Percentiles rank a stretch among this genome's conserved stretches.
These are phyloP conservation scores for Alternaria sp. DNA, from an alignment of 2,329 filamentous ascomycete genomes.

Conservation along the genomic window DNA sequence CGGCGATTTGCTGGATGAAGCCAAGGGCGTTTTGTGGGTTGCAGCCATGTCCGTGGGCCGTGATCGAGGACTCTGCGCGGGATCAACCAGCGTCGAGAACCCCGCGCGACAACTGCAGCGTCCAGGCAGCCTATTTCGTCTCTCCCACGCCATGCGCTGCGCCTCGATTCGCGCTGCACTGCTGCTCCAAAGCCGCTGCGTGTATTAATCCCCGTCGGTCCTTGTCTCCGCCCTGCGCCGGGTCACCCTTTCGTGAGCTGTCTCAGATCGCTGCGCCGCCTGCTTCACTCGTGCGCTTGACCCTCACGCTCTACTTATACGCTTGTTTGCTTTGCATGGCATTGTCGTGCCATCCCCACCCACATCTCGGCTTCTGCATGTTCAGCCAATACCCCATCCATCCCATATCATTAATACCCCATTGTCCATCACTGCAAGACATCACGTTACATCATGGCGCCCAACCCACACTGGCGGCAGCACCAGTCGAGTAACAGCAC, in stretches of 20 bases:
- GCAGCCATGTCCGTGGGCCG: constrained; percentile 27
- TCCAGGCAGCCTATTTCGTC: constrained; percentile 21
- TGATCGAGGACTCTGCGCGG: constrained; percentile 24
- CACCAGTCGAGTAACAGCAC: constrained; percentile 38
- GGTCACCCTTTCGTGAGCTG: constrained; percentile 36
- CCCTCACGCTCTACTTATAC: constrained; percentile 25
- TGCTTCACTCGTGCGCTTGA: constrained; percentile 19
- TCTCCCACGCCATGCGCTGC: constrained; percentile 32
- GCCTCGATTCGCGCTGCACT: constrained; percentile 27
- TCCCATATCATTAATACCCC: constrained; percentile 14
- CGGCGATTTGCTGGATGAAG: constrained; percentile 25
- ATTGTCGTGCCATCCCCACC: constrained; percentile 18
- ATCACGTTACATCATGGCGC: constrained; percentile 36
- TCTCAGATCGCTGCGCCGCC: constrained; percentile 31
- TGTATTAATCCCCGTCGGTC: constrained; percentile 27
- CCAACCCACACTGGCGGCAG: constrained; percentile 40
- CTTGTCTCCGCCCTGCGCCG: constrained; percentile 30
- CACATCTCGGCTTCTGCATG: constrained; percentile 7
- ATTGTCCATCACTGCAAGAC: background rate
- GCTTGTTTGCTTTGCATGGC: constrained; percentile 21
- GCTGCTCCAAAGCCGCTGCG: constrained; percentile 14
- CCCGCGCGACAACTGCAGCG: constrained; percentile 10
- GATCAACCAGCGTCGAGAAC: constrained; percentile 18
- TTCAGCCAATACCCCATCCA: background rate
- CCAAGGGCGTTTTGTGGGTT: constrained; percentile 18